Evolutionary conservation across 2,329 filamentous ascomycete genomes (phyloP), one percentile per base, ranked within the genome.

Genomic region (Calonectria pauciramosa): DNA sequence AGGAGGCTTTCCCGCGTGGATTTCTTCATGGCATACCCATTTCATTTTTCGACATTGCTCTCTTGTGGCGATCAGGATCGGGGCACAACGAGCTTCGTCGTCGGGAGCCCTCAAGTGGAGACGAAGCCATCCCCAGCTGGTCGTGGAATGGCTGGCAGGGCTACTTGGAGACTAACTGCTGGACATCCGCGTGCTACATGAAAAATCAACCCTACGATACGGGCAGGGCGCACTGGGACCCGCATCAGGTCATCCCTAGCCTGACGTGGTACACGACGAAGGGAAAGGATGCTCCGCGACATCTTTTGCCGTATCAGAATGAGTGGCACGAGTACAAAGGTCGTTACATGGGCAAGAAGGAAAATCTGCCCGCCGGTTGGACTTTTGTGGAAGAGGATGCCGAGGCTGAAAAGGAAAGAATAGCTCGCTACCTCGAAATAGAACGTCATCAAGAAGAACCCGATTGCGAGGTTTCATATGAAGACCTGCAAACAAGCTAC

Each of bases 261-360:
- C 36, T 74, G 4, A 72, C 54, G n/a, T 74, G 72, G 69, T 59
- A 65, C 30, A 71, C 64, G 3, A n/a, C 36, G 3, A 47, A 74
- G 3, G 30, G 32, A 7, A 68, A 64, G 16, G 64, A 65, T 26
- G 56, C 28, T 2, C 52, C 64, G 2, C 14, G 36, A n/a, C 38
- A 30, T 11, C 20, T 36, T 32, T 56, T 74, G 7, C 36, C 54
- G 10, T 74, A 68, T n/a, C 64, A 74, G 38, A 74, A 74, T 44
- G 69, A 74, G 64, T 71, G 63, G 30, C 60, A 72, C n/a, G 64
- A 74, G 7, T 74, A 60, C 30, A 74, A 74, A 18, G 14, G 8
- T 4, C 28, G 23, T 18, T 74, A 68, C 54, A 66, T 74, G 72
- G 72, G 72, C 2, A 51, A 65, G 28, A 20, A 52, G 8, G 20